Conservation (phyloP, 1,284 basidiomycete genomes). For the Pterulicium gracile region DNA sequence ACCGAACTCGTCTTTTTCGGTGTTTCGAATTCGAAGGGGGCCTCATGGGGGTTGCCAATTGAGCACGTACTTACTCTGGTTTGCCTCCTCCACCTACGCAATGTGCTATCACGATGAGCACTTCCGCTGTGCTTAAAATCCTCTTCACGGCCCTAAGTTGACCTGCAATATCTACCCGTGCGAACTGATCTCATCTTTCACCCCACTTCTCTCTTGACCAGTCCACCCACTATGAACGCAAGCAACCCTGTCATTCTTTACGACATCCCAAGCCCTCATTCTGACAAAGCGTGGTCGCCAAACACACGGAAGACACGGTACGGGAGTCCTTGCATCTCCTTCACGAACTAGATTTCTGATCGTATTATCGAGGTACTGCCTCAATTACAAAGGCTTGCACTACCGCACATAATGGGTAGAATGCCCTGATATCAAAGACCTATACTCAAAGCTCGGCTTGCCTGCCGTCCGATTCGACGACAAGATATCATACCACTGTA, state of each 20-base stretch:
- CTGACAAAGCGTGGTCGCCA: not conserved
- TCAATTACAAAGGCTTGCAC: slow-evolving; percentile 1
- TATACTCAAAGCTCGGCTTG: not conserved
- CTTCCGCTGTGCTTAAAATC: too few species aligned
- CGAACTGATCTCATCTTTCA: too few species aligned
- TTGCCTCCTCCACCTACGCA: too few species aligned
- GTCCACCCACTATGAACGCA: not conserved
- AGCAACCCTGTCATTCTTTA: not conserved
- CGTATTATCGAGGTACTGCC: not conserved
- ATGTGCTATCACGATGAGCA: too few species aligned
- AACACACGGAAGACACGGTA: not conserved
- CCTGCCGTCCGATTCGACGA: not conserved
- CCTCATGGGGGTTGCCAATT: too few species aligned
- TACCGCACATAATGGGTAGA: slow-evolving; percentile 1
- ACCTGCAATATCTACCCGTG: too few species aligned
- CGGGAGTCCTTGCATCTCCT: not conserved
- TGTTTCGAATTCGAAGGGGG: too few species aligned
- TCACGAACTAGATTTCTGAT: not conserved
- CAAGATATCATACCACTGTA: not conserved
- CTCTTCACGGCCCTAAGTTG: too few species aligned
- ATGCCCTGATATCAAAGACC: not conserved
- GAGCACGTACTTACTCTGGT: too few species aligned
- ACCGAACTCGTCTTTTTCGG: too few species aligned
- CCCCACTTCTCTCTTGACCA: too few species aligned
- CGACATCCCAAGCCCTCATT: not conserved